Evolutionary conservation across 352 stramenopile species (phyloP), one percentile per base, ranked within the genome.

Genomic region (Globisporangium lucens): DNA sequence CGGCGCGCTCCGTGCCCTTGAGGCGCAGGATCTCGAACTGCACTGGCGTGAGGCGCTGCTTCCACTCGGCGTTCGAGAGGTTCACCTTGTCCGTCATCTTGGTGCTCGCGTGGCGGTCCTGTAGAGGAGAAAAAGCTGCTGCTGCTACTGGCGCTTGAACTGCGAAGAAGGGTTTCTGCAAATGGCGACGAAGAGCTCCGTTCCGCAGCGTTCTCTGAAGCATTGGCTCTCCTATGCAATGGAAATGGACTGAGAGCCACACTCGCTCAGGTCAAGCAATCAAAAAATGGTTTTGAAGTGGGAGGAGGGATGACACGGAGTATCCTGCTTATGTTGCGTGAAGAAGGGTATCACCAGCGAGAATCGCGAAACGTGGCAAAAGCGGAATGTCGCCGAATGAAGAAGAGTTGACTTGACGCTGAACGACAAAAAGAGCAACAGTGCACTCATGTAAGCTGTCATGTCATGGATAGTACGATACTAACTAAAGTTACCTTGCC

Each of bases 11-110:
- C 52, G 90, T 97, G 59, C 89, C 90, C 69, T 98, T 98, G 59
- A 95, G 81, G 22, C 91, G 89, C 75, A 98, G 81, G 51, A 97
- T 85, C 63, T 94, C 70, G 71, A 80, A 97, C 77, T 97, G 84
- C 64, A 85, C 79, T 1, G 83, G 82, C 68, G 78, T 83, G 56
- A 98, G 84, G 27, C 73, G 75, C 60, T 85, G 62, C 73, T 95
- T 89, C 89, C 90, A 98, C 66, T 97, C 89, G 20, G 73, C 73
- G 43, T 96, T 78, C 61, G 77, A 86, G 64, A 90, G 75, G 5
- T 86, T 72, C 35, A 77, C 68, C 36, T 52, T 63, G 24, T 72
- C 80, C 12, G 81, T 80, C 81, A 89, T 91, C 12, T 79, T 89
- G 61, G 57, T 70, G 67, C 56, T 68, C 30, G 8, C 13, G 27